Evolutionary conservation across 2,329 filamentous ascomycete species (phyloP), one percentile per base, ranked within the genome.

Genomic region (Septoria linicola): DNA sequence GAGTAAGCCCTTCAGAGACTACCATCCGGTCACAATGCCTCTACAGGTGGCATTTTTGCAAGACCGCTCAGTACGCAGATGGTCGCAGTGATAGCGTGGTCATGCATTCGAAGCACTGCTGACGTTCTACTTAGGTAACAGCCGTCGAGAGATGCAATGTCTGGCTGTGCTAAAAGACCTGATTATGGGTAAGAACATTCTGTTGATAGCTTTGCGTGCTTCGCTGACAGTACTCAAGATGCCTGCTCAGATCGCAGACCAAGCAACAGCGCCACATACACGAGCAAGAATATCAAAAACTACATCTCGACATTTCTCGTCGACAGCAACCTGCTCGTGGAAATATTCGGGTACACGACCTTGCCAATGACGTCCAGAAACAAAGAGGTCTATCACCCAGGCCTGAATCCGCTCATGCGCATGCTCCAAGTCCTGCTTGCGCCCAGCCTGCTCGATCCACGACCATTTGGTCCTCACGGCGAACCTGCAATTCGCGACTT

Each of bases 151-250:
- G 57, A 51, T 57, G 11, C 54, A 64, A 13, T 69, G 68, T 20
- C 41, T 78, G 8, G 53, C 61, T 16, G 60, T 75, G 20, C 50
- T 79, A 4, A 63, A 58, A 25, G 70, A 71, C 25, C 58, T 79
- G 31, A 73, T 78, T 49, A 57, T 70, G 7, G 75, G 76, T 77
- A 59, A 55, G 72, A 63, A 20, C 19, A 27, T 20, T 17, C 37
- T 20, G 16, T 51, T 34, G 17, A 21, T 36, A 16, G 21, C 17
- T 25, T 49, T 58, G 23, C 58, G 36, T 27, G 25, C 8, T 14
- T 47, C n/a, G 49, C 52, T 51, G 31, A 53, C 21, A 27, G 3
- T 30, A 21, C 13, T 13, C 4, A 23, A 46, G 53, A 55, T 23
- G 45, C 53, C n/a, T 49, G 25, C 32, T 43, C 43, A 3, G 41